Base-by-base conservation (phyloP, 345 rosid genomes). In the Cardamine resedifolia region DNA sequence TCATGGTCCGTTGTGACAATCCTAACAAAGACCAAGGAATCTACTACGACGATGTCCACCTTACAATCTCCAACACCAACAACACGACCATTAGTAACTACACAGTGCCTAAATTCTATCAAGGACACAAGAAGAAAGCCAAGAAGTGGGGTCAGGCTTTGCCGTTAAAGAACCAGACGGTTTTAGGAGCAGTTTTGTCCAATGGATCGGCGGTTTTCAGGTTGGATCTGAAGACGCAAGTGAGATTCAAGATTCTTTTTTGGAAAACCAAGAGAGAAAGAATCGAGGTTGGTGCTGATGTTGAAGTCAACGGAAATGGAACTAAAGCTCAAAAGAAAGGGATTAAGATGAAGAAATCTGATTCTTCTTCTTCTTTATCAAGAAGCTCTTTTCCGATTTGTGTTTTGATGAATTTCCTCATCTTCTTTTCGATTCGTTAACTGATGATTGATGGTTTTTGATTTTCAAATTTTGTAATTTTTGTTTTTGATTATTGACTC, bases 11-110 rank as follows among this genome's bases (percentile, higher is more conserved):
- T 66, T 84, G 87, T 3, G 79, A 58, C 1, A 94, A 94, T 74
- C 79, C 86, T 50, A 94, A 94, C 86, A 83, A 59, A 45, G 90
- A 86, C 53, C 86, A 89, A 64, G 92, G 97, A 10, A 73, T 94
- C 31, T 67, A 73, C 78, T 94, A 94, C 63, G 96, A 88, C 47
- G 50, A 72, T 1, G 75, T 94, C 2, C 81, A 81, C 56, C 64
- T 91, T 33, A 76, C 85, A 10, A 68, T 83, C 16, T 81, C 26
- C 61, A 79, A 75, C 71, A 36, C 7, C 9, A 64, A 18, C 27
- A 70, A 18, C 23, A 70, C 53, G 33, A 53, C n/a, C 50, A 59
- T 76, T 3, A 81, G 59, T 9, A 74, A 70, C 41, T 78, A 15
- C 55, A 60, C 64, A 0, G 81, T 89, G 31, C 78, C 53, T 0